Percentiles rank a stretch among this genome's conserved stretches.
phyloP scores from a whole-genome alignment of 176 grass and related monocot genomes.

The Secale cereale region DNA sequence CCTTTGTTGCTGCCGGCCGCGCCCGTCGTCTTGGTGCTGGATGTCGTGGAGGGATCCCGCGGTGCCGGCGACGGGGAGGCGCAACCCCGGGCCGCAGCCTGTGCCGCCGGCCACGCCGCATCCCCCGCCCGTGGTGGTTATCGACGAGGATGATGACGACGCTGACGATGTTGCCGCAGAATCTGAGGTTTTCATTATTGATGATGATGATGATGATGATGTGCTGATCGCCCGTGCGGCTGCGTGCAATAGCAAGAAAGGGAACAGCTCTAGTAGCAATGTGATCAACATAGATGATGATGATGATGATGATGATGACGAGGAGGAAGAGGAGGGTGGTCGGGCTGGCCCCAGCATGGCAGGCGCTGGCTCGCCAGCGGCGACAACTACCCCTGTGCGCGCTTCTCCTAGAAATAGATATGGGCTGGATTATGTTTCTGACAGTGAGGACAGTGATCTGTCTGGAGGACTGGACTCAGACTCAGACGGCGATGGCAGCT shows the following conservation, averaged over 20 bases:
- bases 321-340: slow-evolving; percentile 5
- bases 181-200: slow-evolving; percentile 50
- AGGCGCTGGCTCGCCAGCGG: background rate
- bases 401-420: slow-evolving; percentile 49
- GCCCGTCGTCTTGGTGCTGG: background rate
- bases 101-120: background rate
- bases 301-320: slow-evolving; percentile 38
- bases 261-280: slow-evolving; percentile 28
- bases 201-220: background rate
- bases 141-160: slow-evolving; percentile 33
- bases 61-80: background rate
- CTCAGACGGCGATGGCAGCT: slow-evolving; percentile 25
- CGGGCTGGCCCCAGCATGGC: slow-evolving; percentile 21
- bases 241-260: slow-evolving; percentile 28
- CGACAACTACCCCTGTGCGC: background rate
- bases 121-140: slow-evolving; percentile 19
- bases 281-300: slow-evolving; percentile 87
- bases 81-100: slow-evolving; percentile 15
- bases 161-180: background rate
- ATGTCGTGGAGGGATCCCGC: slow-evolving; percentile 25
- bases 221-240: slow-evolving; percentile 25
- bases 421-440: slow-evolving; percentile 40
- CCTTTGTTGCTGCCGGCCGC: background rate
- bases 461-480: slow-evolving; percentile 22
- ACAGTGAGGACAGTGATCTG: slow-evolving; percentile 40